Evolutionary conservation across 306 rosid genomes (phyloP), one percentile per base, ranked within the genome.

Genomic region (Lathyrus oleraceus): DNA sequence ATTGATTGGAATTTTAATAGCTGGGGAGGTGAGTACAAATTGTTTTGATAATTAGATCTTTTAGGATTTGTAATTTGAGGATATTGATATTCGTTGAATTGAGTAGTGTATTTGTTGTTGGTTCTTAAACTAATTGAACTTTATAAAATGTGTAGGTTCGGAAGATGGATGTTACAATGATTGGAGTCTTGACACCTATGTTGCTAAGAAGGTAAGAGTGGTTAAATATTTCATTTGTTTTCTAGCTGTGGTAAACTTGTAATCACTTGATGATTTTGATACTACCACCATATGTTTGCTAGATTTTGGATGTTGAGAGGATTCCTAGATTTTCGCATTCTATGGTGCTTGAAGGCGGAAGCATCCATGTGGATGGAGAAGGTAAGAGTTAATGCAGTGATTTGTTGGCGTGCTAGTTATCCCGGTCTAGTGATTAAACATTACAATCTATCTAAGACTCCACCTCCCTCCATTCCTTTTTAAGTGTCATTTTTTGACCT

Each of bases 361-460:
- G 97, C 81, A 91, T 94, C 78, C 99, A 94, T 79, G 99, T 94
- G 11, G 99, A 94, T 86, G 99, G 99, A 81, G 92, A 94, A 83
- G 97, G 99, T 91, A 80, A 72, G 73, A 58, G 23, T 54, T 47
- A n/a, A 19, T 30, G 58, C 65, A 39, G 49, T 60, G 56, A 10
- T 65, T 73, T 47, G 47, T 58, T 49, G 59, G 30, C 57, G 51
- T 66, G 52, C 52, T 12, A 39, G 38, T 43, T 35, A 25, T 57
- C 7, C 57, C 16, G 32, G 44, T 17, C 27, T 28, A 6, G 42
- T 12, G 53, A 40, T 40, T 70, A 32, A 56, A 52, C 30, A 43
- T 74, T 51, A 40, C 28, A 45, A 36, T 67, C 39, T 30, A 16
- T 16, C 30, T n/a, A n/a, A n/a, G n/a, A n/a, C n/a, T n/a, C n/a